Evolutionary conservation across 1,284 basidiomycete species (phyloP).

Genomic region (Inonotus hispidus): DNA sequence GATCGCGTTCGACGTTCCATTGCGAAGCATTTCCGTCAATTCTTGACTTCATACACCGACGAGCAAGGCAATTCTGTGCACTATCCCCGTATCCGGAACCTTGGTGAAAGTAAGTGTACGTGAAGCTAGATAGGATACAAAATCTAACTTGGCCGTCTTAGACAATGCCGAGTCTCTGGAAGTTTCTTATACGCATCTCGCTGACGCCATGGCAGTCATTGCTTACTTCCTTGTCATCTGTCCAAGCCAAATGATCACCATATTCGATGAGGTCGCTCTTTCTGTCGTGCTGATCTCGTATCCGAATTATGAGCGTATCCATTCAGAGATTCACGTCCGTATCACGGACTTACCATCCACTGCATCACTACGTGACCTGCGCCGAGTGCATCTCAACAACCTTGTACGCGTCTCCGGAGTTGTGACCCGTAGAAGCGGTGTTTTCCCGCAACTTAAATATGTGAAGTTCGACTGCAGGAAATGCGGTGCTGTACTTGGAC

Average conservation of each 20-base stretch:
- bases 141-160: conserved; percentile 29
- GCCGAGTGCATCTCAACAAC: conserved; percentile 89
- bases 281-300: conserved; percentile 94
- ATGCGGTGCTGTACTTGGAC: conserved; percentile 88
- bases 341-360: conserved; percentile 91
- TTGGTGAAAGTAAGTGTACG: conserved; percentile 82
- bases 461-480: conserved; percentile 98
- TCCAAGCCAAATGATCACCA: conserved; percentile 86
- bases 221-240: conserved; percentile 97
- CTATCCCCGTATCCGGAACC: conserved; percentile 86
- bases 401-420: conserved; percentile 95
- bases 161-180: conserved; percentile 97
- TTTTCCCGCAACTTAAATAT: conserved; percentile 98
- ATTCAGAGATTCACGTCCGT: conserved; percentile 96
- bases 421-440: conserved; percentile 93
- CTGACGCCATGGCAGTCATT: conserved; percentile 87
- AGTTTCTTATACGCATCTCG: conserved; percentile 91
- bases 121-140: background rate
- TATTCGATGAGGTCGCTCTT: conserved; percentile 95
- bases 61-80: conserved; percentile 91
- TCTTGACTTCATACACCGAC: conserved; percentile 94
- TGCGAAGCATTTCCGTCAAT: conserved; percentile 89
- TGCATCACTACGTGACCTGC: conserved; percentile 88
- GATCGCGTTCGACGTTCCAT: conserved; percentile 90
- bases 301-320: conserved; percentile 94